These are phyloP conservation scores for Colletotrichum theobromicola DNA, from an alignment of 2,329 filamentous ascomycete genomes.

Conservation along the genomic window DNA sequence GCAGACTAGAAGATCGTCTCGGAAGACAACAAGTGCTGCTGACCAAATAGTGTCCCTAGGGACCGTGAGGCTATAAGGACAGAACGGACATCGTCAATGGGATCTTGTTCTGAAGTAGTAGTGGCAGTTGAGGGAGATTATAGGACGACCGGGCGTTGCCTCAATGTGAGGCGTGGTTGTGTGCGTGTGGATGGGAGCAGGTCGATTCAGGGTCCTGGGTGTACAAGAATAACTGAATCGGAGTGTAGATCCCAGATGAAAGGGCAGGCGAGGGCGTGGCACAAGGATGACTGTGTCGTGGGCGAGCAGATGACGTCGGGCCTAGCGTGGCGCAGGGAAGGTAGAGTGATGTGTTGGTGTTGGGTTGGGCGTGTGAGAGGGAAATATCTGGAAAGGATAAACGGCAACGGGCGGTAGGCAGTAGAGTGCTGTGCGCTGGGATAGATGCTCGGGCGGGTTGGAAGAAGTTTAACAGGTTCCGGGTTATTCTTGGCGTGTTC, in stretches of 20 bases:
- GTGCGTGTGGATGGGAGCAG: background rate
- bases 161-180: slow-evolving; percentile 16
- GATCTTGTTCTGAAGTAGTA: background rate
- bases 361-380: background rate
- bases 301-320: slow-evolving; percentile 21
- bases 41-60: slow-evolving; percentile 45
- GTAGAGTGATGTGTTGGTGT: background rate
- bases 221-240: slow-evolving; percentile 18
- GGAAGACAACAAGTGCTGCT: slow-evolving; percentile 13
- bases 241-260: slow-evolving; percentile 10
- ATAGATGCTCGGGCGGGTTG: slow-evolving; percentile 8
- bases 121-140: slow-evolving; percentile 16
- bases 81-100: slow-evolving; percentile 30
- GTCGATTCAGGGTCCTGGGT: slow-evolving; percentile 19
- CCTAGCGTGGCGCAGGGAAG: slow-evolving; percentile 21
- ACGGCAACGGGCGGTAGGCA: background rate
- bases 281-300: background rate
- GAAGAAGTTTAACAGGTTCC: slow-evolving; percentile 20
- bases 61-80: slow-evolving; percentile 45
- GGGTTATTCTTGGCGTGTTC: slow-evolving; percentile 18
- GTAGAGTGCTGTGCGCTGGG: slow-evolving; percentile 9
- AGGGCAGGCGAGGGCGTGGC: slow-evolving; percentile 7
- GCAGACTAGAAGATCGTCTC: slow-evolving; percentile 10
- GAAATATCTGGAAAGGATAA: background rate
- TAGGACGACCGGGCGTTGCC: slow-evolving; percentile 22